Evolutionary conservation across 805 yeast species (phyloP).

Genomic region (Kodamaea fukazawae): DNA sequence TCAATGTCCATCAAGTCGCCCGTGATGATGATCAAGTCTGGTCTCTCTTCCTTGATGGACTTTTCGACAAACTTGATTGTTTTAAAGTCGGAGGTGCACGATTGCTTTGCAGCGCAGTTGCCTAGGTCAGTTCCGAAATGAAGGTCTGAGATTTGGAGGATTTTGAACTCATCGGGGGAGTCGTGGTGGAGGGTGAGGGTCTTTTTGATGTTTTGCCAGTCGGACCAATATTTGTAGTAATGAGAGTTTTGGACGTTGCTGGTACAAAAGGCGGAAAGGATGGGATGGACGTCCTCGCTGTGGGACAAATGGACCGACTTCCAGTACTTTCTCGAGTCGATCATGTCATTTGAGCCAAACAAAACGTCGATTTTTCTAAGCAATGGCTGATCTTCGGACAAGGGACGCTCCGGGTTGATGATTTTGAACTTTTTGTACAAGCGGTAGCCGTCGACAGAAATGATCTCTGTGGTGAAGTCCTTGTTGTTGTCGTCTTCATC

Average conservation of each 20-base stretch:
- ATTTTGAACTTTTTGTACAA: constrained; percentile 8
- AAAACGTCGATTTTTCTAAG: constrained; percentile 29
- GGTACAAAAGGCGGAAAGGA: constrained; percentile 20
- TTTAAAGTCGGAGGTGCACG: constrained; percentile 27
- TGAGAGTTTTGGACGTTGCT: constrained; percentile 7
- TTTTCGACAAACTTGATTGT: constrained; percentile 30
- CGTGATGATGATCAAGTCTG: constrained; percentile 37
- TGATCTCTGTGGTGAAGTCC: not conserved
- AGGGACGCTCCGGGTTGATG: constrained; percentile 7
- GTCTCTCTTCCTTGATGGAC: constrained; percentile 26
- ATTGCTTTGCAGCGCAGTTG: constrained; percentile 15
- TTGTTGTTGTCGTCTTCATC: not conserved
- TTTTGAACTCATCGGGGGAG: constrained; percentile 23
- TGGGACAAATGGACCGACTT: constrained; percentile 7
- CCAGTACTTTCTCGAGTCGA: constrained; percentile 27
- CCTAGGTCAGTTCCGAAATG: constrained; percentile 36
- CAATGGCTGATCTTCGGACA: constrained; percentile 5
- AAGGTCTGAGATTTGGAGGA: constrained; percentile 39
- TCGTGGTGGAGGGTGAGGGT: constrained; percentile 8
- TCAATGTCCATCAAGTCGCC: constrained; percentile 38
- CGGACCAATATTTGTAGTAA: constrained; percentile 4
- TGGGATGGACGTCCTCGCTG: constrained; percentile 9
- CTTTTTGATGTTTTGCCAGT: constrained; percentile 3
- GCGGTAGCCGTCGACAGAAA: constrained; percentile 6
- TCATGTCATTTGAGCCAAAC: constrained; percentile 29